These are phyloP conservation scores for Tricholoma flavovirens DNA, from an alignment of 768 basidiomycete genomes.

Conservation along the genomic window DNA sequence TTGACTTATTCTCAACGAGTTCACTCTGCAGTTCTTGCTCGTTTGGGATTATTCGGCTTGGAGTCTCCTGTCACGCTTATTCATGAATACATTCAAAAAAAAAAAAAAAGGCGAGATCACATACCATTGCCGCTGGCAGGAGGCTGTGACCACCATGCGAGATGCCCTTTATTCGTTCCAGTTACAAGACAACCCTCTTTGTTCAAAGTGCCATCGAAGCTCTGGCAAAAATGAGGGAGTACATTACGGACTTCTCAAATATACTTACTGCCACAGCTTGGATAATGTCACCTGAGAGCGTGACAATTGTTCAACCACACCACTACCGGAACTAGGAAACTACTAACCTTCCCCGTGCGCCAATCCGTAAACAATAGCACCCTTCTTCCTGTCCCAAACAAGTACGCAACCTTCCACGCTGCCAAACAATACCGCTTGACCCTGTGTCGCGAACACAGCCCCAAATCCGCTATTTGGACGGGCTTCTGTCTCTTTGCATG, in stretches of 20 bases:
- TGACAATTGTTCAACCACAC: slow-evolving; percentile 9
- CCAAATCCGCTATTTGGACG: slow-evolving; percentile 32
- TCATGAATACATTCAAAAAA: neutral
- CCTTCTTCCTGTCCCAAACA: slow-evolving; percentile 57
- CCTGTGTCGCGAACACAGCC: slow-evolving; percentile 48
- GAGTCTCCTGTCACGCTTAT: neutral
- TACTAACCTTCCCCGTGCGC: slow-evolving; percentile 54
- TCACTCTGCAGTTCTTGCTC: slow-evolving; percentile 1
- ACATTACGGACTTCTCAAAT: neutral
- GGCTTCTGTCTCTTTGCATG: slow-evolving; percentile 34
- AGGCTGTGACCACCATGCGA: slow-evolving; percentile 57
- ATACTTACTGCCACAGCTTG: slow-evolving; percentile 37
- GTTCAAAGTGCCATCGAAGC: slow-evolving; percentile 39
- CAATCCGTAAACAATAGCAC: slow-evolving; percentile 49
- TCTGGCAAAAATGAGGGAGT: slow-evolving; percentile 25
- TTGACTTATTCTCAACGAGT: neutral
- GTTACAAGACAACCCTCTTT: slow-evolving; percentile 45
- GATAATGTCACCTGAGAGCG: slow-evolving; percentile 31
- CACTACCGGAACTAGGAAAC: slow-evolving; percentile 8
- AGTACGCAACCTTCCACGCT: slow-evolving; percentile 47
- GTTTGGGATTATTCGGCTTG: slow-evolving; percentile 3
- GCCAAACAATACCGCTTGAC: slow-evolving; percentile 54
- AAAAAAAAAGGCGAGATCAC: slow-evolving; percentile 1
- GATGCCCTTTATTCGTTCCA: slow-evolving; percentile 47
- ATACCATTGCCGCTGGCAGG: slow-evolving; percentile 23